phyloP scores from a whole-genome alignment of 106 monocot genomes.

The Allium cepa region DNA sequence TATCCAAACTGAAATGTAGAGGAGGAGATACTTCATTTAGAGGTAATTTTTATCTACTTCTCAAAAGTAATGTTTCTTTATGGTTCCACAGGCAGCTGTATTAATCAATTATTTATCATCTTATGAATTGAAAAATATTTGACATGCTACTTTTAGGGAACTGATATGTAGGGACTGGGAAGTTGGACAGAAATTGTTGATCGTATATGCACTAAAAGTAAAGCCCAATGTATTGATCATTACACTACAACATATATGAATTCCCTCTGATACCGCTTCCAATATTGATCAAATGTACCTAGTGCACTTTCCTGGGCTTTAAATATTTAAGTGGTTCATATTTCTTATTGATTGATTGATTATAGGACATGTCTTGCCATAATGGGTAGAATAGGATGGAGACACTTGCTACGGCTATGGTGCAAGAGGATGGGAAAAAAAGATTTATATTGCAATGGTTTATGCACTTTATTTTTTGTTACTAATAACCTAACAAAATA shows the following conservation, averaged over 20 bases:
- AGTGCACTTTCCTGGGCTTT: background rate
- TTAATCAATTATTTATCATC: too few species aligned
- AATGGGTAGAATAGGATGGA: conserved; percentile 98
- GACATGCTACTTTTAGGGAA: conserved; percentile 32
- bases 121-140: background rate
- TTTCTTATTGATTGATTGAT: background rate
- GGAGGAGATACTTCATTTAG: conserved; percentile 86
- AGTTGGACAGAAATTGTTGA: conserved; percentile 96
- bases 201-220: conserved; percentile 95
- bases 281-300: background rate
- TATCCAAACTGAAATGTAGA: conserved; percentile 89
- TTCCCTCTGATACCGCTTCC: conserved; percentile 91
- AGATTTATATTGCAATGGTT: conserved; percentile 29
- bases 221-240: conserved; percentile 85
- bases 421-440: conserved; percentile 71
- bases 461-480: background rate
- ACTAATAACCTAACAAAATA: background rate
- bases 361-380: conserved; percentile 92
- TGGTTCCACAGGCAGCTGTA: too few species aligned
- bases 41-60: conserved; percentile 31
- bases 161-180: conserved; percentile 95
- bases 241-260: conserved; percentile 73
- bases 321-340: background rate
- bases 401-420: conserved; percentile 96
- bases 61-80: background rate